Conservation (phyloP, 1,139 yeast species). For the Candida anutae region DNA sequence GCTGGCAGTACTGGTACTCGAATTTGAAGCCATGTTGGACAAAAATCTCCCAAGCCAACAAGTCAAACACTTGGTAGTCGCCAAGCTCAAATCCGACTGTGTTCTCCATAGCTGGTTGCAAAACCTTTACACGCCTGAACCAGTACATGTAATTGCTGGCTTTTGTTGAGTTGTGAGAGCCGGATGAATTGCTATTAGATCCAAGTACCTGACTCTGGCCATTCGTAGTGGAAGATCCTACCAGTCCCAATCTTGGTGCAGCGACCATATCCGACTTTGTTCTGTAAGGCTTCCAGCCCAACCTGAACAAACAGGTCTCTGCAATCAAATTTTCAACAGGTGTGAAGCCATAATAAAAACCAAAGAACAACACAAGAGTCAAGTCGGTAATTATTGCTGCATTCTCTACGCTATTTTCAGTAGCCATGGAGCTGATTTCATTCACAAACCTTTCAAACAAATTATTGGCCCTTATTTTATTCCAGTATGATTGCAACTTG, state of each 20-base stretch:
- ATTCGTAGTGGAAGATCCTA: no score
- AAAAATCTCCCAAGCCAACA: conserved; percentile 36
- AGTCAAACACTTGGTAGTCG: conserved; percentile 40
- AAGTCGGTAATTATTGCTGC: conserved; percentile 23
- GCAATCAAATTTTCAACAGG: conserved; percentile 35
- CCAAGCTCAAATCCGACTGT: conserved; percentile 21
- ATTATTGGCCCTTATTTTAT: conserved; percentile 36
- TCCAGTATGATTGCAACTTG: conserved; percentile 40
- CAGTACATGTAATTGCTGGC: conserved; percentile 20
- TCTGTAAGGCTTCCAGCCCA: conserved; percentile 40
- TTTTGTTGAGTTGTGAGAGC: conserved; percentile 1
- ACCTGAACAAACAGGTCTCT: conserved; percentile 29
- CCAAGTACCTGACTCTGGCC: background rate
- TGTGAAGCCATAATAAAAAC: conserved; percentile 50
- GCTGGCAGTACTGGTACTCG: conserved; percentile 23
- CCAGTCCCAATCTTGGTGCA: no score
- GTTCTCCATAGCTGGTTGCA: conserved; percentile 11
- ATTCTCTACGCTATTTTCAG: conserved; percentile 17
- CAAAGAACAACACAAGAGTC: conserved; percentile 48
- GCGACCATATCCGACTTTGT: conserved; percentile 5
- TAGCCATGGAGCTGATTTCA: conserved; percentile 21
- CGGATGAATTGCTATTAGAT: background rate
- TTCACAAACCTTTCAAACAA: conserved; percentile 27
- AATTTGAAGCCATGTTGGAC: conserved; percentile 31
- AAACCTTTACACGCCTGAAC: conserved; percentile 26